A percentile compares a stretch with the other conserved stretches of the same genome.
These are phyloP conservation scores for Cenchrus americanus DNA, from an alignment of 176 grass and related monocot genomes.

Conservation along the genomic window DNA sequence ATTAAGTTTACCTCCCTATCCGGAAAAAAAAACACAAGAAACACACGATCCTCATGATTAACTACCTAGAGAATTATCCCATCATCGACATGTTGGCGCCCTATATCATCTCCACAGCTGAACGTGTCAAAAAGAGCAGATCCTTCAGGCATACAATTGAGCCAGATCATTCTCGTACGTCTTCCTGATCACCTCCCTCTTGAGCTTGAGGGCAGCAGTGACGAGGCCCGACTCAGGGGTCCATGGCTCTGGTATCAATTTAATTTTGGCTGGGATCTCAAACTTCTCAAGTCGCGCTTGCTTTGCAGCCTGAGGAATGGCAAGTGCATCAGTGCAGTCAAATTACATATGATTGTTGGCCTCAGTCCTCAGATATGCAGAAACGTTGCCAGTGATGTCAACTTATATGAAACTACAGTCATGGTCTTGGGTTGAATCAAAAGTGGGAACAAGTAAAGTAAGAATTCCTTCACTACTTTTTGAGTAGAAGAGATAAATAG, in stretches of 20 bases:
- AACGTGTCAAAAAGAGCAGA: constrained; percentile 1
- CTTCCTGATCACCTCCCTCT: constrained; percentile 90
- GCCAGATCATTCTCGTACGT: constrained; percentile 60
- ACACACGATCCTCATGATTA: background rate
- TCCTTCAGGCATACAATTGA: constrained; percentile 63
- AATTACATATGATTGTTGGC: background rate
- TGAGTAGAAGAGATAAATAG: background rate
- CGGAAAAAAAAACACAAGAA: background rate
- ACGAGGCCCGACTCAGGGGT: constrained; percentile 86
- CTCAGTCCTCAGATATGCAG: constrained; percentile 2
- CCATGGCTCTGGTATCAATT: constrained; percentile 77
- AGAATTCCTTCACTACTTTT: constrained; percentile 4
- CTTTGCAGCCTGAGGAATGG: constrained; percentile 66
- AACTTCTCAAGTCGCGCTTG: constrained; percentile 74
- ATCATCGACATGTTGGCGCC: background rate
- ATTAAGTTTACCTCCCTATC: background rate
- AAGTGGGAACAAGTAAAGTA: background rate
- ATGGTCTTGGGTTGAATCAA: background rate
- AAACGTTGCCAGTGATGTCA: background rate
- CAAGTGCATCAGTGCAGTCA: constrained; percentile 9
- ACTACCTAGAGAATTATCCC: background rate
- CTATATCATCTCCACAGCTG: constrained; percentile 32
- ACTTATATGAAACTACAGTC: background rate
- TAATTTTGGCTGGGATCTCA: constrained; percentile 86
- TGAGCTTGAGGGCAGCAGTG: constrained; percentile 88